Conservation (phyloP, 1,139 yeast species). For the Diutina neorugosa region DNA sequence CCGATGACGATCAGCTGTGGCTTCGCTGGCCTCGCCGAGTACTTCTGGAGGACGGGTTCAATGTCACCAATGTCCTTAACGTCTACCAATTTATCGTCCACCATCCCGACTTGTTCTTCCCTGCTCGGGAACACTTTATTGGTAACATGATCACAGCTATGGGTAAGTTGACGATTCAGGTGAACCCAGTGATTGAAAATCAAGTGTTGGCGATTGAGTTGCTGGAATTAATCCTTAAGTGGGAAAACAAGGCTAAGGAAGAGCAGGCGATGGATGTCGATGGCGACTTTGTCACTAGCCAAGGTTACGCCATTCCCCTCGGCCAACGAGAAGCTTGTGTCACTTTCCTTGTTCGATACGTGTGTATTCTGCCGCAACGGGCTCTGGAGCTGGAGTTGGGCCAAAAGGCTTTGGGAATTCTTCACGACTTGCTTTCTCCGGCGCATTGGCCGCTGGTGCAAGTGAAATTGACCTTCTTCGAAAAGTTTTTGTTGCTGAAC, state of each 20-base stretch:
- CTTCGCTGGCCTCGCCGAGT: conserved; percentile 93
- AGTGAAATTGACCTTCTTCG: conserved; percentile 76
- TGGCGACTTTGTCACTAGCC: conserved; percentile 22
- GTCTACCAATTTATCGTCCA: conserved; percentile 84
- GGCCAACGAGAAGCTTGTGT: conserved; percentile 83
- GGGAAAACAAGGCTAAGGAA: conserved; percentile 55
- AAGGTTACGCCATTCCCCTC: conserved; percentile 52
- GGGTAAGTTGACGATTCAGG: conserved; percentile 78
- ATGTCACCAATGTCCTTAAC: conserved; percentile 72
- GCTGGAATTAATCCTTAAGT: conserved; percentile 70
- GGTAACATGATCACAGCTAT: conserved; percentile 88
- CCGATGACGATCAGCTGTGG: conserved; percentile 58
- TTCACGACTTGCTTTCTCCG: conserved; percentile 62
- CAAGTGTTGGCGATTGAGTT: conserved; percentile 81
- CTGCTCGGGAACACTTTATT: conserved; percentile 80
- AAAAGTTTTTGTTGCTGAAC: conserved; percentile 67
- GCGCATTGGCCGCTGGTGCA: conserved; percentile 79
- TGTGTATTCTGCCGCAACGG: conserved; percentile 77
- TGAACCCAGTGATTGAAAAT: conserved; percentile 72
- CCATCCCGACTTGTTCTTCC: conserved; percentile 74
- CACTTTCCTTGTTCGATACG: conserved; percentile 79
- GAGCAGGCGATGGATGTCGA: conserved; percentile 3
- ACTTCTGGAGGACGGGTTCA: conserved; percentile 79
- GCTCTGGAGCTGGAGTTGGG: conserved; percentile 81
- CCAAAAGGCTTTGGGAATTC: conserved; percentile 63